A percentile compares a stretch with the other conserved stretches of the same genome.
Conservation (phyloP, 306 rosid genomes). For the Glycine soja region DNA sequence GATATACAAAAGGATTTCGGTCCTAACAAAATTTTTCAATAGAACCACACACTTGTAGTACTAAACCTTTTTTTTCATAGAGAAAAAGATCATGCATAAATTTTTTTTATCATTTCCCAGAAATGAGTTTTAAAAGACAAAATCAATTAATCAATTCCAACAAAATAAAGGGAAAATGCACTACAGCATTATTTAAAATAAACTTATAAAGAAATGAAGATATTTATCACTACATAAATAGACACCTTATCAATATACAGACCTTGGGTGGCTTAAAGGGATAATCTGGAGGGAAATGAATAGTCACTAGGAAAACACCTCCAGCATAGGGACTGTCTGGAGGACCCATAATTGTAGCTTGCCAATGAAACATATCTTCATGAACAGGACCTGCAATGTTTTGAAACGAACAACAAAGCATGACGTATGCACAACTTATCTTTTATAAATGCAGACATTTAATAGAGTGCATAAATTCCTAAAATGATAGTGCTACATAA, state of each 20-base stretch:
- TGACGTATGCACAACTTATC: not conserved
- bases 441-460: not conserved
- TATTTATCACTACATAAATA: not conserved
- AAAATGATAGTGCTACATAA: constrained; percentile 10
- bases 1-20: not conserved
- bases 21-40: not conserved
- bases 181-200: constrained; percentile 3
- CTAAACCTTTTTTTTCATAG: not conserved
- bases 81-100: not conserved
- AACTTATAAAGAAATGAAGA: not conserved
- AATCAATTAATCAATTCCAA: not conserved
- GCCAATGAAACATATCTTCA: constrained; percentile 81
- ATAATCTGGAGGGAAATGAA: constrained; percentile 91
- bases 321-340: constrained; percentile 93
- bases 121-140: not conserved
- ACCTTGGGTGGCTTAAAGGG: constrained; percentile 97
- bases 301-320: constrained; percentile 79
- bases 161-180: not conserved
- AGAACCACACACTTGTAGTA: too few relatives aligned
- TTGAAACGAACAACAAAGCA: not conserved
- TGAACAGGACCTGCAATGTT: constrained; percentile 75
- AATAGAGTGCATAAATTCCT: not conserved
- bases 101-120: not conserved
- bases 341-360: constrained; percentile 70
- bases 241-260: constrained; percentile 7